Percentiles rank a stretch among this genome's conserved stretches.
Conservation (phyloP, 2,329 filamentous ascomycete genomes). For the Diaporthe longicolla region DNA sequence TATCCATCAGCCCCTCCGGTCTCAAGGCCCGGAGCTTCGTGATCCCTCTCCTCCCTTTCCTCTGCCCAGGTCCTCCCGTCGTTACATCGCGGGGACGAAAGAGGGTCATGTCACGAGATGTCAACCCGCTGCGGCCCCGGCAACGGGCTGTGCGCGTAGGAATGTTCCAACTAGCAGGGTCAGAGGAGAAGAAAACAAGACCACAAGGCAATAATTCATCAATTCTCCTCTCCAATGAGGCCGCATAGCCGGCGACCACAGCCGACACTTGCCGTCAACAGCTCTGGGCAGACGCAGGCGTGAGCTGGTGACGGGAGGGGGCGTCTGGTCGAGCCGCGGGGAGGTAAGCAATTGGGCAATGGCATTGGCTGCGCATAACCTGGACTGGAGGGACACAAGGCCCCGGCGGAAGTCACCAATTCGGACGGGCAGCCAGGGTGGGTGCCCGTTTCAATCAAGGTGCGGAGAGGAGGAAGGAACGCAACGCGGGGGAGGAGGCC, state of each 20-base stretch:
- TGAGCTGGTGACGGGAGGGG: conserved; percentile 19
- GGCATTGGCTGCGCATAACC: conserved; percentile 10
- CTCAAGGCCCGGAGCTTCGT: conserved; percentile 10
- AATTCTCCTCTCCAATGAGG: neutral
- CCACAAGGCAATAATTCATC: neutral
- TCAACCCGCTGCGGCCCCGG: conserved; percentile 8
- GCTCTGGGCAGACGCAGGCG: conserved; percentile 20
- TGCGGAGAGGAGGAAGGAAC: conserved; percentile 11
- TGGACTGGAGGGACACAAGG: neutral
- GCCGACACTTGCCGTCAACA: conserved; percentile 1
- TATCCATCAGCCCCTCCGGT: conserved; percentile 1
- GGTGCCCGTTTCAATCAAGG: conserved; percentile 17
- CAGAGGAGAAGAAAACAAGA: neutral
- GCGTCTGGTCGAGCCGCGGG: neutral
- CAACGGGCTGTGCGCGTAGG: neutral
- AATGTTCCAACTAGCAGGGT: neutral
- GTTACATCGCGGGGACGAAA: conserved; percentile 28
- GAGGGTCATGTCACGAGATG: conserved; percentile 22
- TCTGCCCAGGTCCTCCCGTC: neutral
- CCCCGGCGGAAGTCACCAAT: neutral
- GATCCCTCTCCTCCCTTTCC: neutral
- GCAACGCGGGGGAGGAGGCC: conserved; percentile 27
- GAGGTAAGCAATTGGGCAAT: conserved; percentile 1
- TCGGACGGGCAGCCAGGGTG: neutral
- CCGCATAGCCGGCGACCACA: conserved; percentile 10